Evolutionary conservation across 2,329 filamentous ascomycete species (phyloP).

Genomic region (Ambrosiella xylebori): DNA sequence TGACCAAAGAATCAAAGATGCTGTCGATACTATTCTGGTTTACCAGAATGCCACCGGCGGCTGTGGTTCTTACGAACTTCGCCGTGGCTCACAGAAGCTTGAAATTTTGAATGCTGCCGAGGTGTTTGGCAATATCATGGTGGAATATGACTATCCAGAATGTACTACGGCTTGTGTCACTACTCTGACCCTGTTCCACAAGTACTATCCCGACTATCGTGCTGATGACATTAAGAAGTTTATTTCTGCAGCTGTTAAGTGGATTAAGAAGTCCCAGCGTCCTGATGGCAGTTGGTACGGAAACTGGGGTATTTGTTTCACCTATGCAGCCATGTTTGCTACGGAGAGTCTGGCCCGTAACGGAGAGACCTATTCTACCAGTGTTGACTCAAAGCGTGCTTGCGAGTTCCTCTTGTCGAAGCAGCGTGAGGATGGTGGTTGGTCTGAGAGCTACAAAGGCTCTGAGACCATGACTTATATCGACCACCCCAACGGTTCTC

Average conservation of each 20-base stretch:
- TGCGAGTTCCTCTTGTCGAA: slow-evolving; percentile 76
- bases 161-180: slow-evolving; percentile 93
- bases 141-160: slow-evolving; percentile 95
- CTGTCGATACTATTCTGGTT: slow-evolving; percentile 74
- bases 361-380: slow-evolving; percentile 67
- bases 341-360: slow-evolving; percentile 68
- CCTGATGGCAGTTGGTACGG: slow-evolving; percentile 93
- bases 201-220: slow-evolving; percentile 69
- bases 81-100: slow-evolving; percentile 57
- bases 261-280: slow-evolving; percentile 65
- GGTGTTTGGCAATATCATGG: slow-evolving; percentile 94
- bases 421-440: slow-evolving; percentile 79
- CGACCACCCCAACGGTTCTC: slow-evolving; percentile 57
- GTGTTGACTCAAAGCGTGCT: slow-evolving; percentile 49
- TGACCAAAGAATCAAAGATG: slow-evolving; percentile 65
- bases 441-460: slow-evolving; percentile 85
- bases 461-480: slow-evolving; percentile 62
- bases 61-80: slow-evolving; percentile 77
- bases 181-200: slow-evolving; percentile 63
- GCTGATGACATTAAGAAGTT: slow-evolving; percentile 55
- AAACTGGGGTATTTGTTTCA: slow-evolving; percentile 95
- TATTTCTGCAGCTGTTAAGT: slow-evolving; percentile 56
- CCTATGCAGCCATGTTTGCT: slow-evolving; percentile 92
- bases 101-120: slow-evolving; percentile 90
- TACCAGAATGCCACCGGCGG: slow-evolving; percentile 81